phyloP scores from a whole-genome alignment of 2,329 filamentous ascomycete genomes.

The Didymella arachidicola region DNA sequence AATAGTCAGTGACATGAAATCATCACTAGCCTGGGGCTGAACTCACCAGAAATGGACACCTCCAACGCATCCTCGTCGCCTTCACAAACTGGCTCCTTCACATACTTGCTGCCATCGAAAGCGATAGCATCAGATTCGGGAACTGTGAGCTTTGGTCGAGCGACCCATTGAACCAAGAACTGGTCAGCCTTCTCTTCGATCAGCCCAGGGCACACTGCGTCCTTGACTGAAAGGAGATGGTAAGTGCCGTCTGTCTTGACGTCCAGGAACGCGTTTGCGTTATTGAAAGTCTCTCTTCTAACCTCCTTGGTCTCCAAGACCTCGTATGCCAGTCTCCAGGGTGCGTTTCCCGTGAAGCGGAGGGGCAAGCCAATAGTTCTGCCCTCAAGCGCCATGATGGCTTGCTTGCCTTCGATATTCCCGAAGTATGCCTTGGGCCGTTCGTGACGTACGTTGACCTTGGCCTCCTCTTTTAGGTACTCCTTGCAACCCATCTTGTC shows the following conservation, averaged over 20 bases:
- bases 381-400: conserved; percentile 77
- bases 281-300: conserved; percentile 58
- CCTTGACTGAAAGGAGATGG: conserved; percentile 77
- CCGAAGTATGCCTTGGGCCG: conserved; percentile 88
- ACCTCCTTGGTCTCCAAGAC: conserved; percentile 64
- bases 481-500: conserved; percentile 88
- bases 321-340: conserved; percentile 81
- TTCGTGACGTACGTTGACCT: conserved; percentile 86
- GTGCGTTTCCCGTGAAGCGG: conserved; percentile 82
- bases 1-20: conserved; percentile 31
- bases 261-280: conserved; percentile 72
- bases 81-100: conserved; percentile 88
- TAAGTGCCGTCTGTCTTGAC: conserved; percentile 77
- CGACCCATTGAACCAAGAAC: conserved; percentile 87
- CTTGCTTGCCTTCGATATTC: conserved; percentile 79
- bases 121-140: conserved; percentile 69
- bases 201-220: conserved; percentile 81
- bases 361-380: conserved; percentile 78
- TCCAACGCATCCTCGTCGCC: conserved; percentile 92
- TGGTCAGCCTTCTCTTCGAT: conserved; percentile 75
- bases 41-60: conserved; percentile 75
- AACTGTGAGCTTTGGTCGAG: conserved; percentile 75
- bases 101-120: conserved; percentile 62
- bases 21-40: conserved; percentile 29
- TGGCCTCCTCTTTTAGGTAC: conserved; percentile 82